Evolutionary conservation across 129 eudicot genomes (phyloP).

Genomic region (Lonicera japonica): DNA sequence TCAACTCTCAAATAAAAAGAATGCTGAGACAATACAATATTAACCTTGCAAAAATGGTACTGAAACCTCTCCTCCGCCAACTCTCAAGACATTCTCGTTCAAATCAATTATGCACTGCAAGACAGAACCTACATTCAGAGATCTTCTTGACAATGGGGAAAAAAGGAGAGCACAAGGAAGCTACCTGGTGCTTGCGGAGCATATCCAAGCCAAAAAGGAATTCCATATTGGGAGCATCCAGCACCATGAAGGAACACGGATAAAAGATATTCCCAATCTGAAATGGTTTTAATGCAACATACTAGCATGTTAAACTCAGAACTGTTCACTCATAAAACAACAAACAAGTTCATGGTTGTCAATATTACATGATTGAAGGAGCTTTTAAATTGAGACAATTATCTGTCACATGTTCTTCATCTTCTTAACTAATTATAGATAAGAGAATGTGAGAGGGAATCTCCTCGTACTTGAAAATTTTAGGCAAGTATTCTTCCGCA

Average conservation of each 20-base stretch:
- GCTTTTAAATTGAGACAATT: neutral
- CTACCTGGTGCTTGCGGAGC: conserved; percentile 93
- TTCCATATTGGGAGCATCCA: conserved; percentile 96
- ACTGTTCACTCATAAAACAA: neutral
- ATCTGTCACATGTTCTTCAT: neutral
- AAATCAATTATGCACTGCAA: conserved; percentile 84
- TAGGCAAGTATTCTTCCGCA: too few species aligned
- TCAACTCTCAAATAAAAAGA: neutral
- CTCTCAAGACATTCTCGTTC: conserved; percentile 88
- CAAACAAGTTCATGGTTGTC: neutral
- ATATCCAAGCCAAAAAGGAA: conserved; percentile 95
- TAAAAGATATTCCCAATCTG: conserved; percentile 83
- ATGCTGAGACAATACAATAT: neutral
- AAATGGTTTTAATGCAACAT: conserved; percentile 12
- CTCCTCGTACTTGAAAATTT: neutral
- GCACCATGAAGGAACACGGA: conserved; percentile 83
- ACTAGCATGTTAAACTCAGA: neutral
- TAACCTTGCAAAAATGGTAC: conserved; percentile 86
- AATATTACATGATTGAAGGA: neutral
- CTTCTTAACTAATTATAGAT: neutral
- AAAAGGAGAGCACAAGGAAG: neutral
- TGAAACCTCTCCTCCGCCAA: conserved; percentile 97
- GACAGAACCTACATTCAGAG: neutral
- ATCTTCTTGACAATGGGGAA: neutral
- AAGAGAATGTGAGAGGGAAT: neutral